Base-by-base conservation (phyloP, 2,329 filamentous ascomycete species). In the Fusarium sp. region DNA sequence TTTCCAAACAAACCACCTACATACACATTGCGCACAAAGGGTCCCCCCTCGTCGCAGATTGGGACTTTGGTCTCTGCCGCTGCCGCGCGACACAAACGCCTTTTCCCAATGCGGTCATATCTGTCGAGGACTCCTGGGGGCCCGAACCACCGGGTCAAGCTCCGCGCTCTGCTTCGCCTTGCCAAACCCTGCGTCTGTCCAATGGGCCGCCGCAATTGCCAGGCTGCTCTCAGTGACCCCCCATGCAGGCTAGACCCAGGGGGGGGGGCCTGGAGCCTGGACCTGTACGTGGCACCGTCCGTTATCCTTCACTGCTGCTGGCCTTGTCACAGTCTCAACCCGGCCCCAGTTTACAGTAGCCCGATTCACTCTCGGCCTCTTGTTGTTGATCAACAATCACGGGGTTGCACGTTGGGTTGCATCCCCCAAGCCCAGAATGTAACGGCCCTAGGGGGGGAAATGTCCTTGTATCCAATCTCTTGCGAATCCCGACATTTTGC, bases 61-160 rank as follows among this genome's bases (percentile, higher is more conserved):
- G 63, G 71, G 54, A 71, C 71, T 73, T 73, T 74, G 71, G 71
- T 73, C 38, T 38, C 38, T 43, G 38, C n/a, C 38, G 38, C 38
- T 43, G 38, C 38, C 38, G 38, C 38, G 38, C 52, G 27, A 52
- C 27, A 47, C 60, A 38, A 38, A 33, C 27, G 45, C 56, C 43
- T 37, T 69, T 22, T 57, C 75, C 75, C 57, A 65, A 77, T 68
- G 6, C 22, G 66, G 75, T 17, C 60, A 77, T 78, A 77, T 76
- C 40, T 58, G 25, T 76, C 75, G 75, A 77, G 68, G 56, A 47
- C 38, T 22, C 45, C 59, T 64, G 69, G 56, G 38, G 62, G 63
- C 22, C 63, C 63, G 60, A 74, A 63, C 62, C 70, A 58, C 63
- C 63, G 63, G 65, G 62, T 68, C 64, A 61, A 59, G 66, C 64